These are phyloP conservation scores for Eragrostis curvula DNA, from an alignment of 176 grass and related monocot species.

Conservation along the genomic window DNA sequence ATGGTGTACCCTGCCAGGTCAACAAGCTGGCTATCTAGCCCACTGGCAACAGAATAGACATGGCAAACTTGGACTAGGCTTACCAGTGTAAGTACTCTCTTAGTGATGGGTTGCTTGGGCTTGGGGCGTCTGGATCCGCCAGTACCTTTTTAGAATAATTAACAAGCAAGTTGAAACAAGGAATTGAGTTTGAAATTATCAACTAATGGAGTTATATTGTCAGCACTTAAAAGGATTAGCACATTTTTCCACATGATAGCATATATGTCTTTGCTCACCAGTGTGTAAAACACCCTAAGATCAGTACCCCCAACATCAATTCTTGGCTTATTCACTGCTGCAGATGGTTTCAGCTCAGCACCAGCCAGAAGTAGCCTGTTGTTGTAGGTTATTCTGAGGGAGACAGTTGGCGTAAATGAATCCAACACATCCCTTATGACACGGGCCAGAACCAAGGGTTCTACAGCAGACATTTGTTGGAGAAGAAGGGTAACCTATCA, in stretches of 20 bases:
- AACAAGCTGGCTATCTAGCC: not conserved
- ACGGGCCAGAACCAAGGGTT: slow-evolving; percentile 54
- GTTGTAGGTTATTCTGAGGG: slow-evolving; percentile 52
- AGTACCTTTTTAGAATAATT: slow-evolving; percentile 48
- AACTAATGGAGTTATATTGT: not conserved
- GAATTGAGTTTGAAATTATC: not conserved
- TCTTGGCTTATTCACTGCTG: slow-evolving; percentile 49
- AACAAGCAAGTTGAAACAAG: slow-evolving; percentile 14
- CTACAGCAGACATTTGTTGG: slow-evolving; percentile 13
- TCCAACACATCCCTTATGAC: slow-evolving; percentile 71
- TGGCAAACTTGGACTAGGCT: slow-evolving; percentile 6
- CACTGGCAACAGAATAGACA: not conserved
- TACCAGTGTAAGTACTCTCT: slow-evolving; percentile 78
- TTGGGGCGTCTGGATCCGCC: slow-evolving; percentile 78
- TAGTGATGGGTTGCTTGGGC: slow-evolving; percentile 66
- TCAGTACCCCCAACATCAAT: slow-evolving; percentile 66
- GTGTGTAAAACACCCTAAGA: slow-evolving; percentile 61
- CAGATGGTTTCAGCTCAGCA: slow-evolving; percentile 60
- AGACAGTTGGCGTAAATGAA: slow-evolving; percentile 36
- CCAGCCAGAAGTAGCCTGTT: slow-evolving; percentile 54
- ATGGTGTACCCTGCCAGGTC: not conserved
- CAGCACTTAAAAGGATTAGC: not conserved
- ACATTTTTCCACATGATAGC: not conserved
- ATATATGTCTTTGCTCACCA: slow-evolving; percentile 48
- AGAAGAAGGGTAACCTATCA: slow-evolving; percentile 23